A percentile compares a stretch with the other conserved stretches of the same genome.
Evolutionary conservation across 352 stramenopile species (phyloP).

Genomic region (Globisporangium irregulare): DNA sequence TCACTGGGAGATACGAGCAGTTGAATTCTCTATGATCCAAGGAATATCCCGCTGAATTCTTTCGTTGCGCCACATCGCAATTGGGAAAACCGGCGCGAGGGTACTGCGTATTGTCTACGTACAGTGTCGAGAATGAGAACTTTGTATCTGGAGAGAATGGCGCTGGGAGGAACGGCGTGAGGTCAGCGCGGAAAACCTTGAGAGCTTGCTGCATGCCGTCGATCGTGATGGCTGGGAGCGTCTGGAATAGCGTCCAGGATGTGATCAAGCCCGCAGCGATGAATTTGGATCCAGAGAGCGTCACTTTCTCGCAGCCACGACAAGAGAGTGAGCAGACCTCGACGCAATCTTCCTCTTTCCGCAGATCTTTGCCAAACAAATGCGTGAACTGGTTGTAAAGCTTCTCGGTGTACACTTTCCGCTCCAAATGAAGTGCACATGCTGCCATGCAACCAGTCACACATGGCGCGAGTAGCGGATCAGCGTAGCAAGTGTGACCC

Average conservation of each 20-base stretch:
- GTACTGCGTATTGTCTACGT: slow-evolving; percentile 40
- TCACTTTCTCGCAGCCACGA: slow-evolving; percentile 61
- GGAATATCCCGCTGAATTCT: background rate
- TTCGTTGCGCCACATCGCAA: slow-evolving; percentile 25
- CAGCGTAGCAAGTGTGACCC: slow-evolving; percentile 64
- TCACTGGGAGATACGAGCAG: slow-evolving; percentile 32
- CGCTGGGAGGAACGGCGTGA: slow-evolving; percentile 41
- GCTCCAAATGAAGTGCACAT: slow-evolving; percentile 40
- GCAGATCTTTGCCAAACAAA: slow-evolving; percentile 69
- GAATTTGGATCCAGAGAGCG: slow-evolving; percentile 43
- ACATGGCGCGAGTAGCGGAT: slow-evolving; percentile 37
- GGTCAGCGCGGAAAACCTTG: slow-evolving; percentile 45
- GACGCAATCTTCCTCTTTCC: slow-evolving; percentile 69
- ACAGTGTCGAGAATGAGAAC: slow-evolving; percentile 44
- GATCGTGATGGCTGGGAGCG: slow-evolving; percentile 16
- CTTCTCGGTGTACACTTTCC: slow-evolving; percentile 37
- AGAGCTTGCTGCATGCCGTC: slow-evolving; percentile 19
- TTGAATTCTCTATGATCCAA: slow-evolving; percentile 23
- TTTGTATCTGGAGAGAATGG: slow-evolving; percentile 29
- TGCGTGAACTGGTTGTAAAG: slow-evolving; percentile 54
- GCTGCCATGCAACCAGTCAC: slow-evolving; percentile 57
- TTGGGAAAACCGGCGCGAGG: slow-evolving; percentile 59
- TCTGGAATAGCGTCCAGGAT: slow-evolving; percentile 45
- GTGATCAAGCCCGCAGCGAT: slow-evolving; percentile 27
- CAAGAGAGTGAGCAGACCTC: slow-evolving; percentile 58